Evolutionary conservation across 2,329 filamentous ascomycete genomes (phyloP).

Genomic region (Colletotrichum camelliae): DNA sequence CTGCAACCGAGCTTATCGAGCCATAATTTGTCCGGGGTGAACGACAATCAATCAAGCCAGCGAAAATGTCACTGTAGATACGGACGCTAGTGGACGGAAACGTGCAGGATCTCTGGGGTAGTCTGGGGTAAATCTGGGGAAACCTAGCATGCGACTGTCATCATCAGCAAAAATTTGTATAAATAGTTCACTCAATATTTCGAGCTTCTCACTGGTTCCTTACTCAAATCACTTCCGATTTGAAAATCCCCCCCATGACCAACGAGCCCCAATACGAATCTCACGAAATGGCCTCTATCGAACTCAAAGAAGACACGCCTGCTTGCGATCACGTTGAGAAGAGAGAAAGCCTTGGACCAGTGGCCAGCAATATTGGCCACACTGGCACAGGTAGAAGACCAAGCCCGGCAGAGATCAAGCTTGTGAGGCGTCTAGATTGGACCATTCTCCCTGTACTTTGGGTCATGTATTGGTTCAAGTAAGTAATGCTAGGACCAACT

Average conservation of each 20-base stretch:
- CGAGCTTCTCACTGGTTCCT: not conserved
- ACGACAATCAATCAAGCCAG: not conserved
- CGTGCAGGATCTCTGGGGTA: not conserved
- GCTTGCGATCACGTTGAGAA: not conserved
- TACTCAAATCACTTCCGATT: not conserved
- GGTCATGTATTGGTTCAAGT: conserved; percentile 32
- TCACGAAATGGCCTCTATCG: not conserved
- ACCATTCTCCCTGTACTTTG: conserved; percentile 36
- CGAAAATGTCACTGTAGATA: not conserved
- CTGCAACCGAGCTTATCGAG: not conserved
- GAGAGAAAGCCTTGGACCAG: not conserved
- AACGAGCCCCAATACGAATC: not conserved
- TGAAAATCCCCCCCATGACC: not conserved
- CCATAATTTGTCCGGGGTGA: not conserved
- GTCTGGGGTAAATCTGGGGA: not conserved
- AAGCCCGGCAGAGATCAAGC: conserved; percentile 40
- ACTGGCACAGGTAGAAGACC: conserved; percentile 41
- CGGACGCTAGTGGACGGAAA: not conserved
- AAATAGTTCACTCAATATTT: not conserved
- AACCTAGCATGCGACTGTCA: not conserved
- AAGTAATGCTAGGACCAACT: not conserved
- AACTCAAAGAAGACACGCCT: not conserved
- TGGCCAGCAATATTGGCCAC: conserved; percentile 30
- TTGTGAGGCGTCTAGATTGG: conserved; percentile 41
- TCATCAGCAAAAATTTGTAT: not conserved